Evolutionary conservation across 2,329 filamentous ascomycete genomes (phyloP), one percentile per base, ranked within the genome.

Genomic region (Aspergillus fumigatus): DNA sequence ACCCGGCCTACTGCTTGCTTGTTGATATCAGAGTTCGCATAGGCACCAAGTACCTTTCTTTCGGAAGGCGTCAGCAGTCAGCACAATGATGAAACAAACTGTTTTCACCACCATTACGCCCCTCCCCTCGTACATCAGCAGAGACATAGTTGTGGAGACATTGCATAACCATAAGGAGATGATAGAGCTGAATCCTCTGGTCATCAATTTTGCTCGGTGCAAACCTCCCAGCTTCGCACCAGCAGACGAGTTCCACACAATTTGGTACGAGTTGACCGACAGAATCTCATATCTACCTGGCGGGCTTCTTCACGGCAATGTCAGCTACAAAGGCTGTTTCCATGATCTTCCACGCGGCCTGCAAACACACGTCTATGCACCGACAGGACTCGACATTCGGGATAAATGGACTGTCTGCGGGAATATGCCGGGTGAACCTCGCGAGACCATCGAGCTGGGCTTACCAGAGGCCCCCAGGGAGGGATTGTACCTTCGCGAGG

Each of bases 151-250:
- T 45, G 71, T 95, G 61, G 80, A 84, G 53, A 89, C 90, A 63
- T 84, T 96, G 32, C 89, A 91, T 72, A 82, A 88, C 72, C 90
- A 95, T 74, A 72, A 81, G 51, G 86, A 86, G 65, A 95, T 96
- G 87, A 95, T 96, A 67, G 88, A 93, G 69, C 79, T 96, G 56
- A 96, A 95, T 72, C 91, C 91, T 1, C 80, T 95, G 50, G 88
- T 96, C 54, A 84, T 88, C 60, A 85, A 88, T 59, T 83, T 89
- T 56, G 82, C 86, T 63, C 80, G 80, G 32, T 90, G 90, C 73
- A 80, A 83, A 49, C 81, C 89, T 1, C 90, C 90, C 0, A 67
- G 80, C 25, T 82, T 86, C 67, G 86, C 88, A 11, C 78, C 83
- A 0, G 76, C 84, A 17, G 89, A 94, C 64, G 91, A 96, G 76